Base-by-base conservation (phyloP, 2,329 filamentous ascomycete species). In the Colletotrichum spinosum region DNA sequence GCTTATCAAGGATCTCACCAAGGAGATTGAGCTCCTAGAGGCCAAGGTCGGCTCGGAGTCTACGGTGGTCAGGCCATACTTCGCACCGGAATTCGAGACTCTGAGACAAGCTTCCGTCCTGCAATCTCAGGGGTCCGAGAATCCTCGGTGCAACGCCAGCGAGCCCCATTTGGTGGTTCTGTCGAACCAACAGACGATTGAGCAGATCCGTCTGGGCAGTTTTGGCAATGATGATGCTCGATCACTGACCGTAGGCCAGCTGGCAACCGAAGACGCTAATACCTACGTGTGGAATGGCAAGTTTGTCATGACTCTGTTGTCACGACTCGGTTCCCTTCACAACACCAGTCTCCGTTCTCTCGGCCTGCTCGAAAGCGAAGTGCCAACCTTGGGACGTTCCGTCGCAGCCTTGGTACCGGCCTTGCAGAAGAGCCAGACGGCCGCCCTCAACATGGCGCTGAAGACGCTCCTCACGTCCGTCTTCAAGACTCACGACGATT, bases 281-380 rank as follows among this genome's bases (percentile, higher is more conserved):
- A 44, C 65, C 8, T 51, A 76, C 42, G 68, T 72, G 6, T 81
- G 80, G 79, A 74, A 81, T 55, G 80, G 80, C 15, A 78, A 76
- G 55, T 73, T 82, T 49, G 67, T 75, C 3, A 68, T 72, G 13
- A 83, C 83, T 1, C 72, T 92, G 4, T 78, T 92, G 69, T 78
- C 80, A 12, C 88, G 84, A 69, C 76, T 91, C 51, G 79, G 84
- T 55, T 77, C 75, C 2, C 75, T 89, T 15, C 77, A 78, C 11
- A 79, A 83, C 33, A 86, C 89, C 0, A 85, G 80, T 50, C 78
- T 93, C 44, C 83, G 83, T 50, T 86, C 88, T 46, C 78, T 93
- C 52, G 82, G 85, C 49, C 81, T 90, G 15, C 80, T 93, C 0
- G 88, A 92, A 74, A 79, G 82, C 1, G 91, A 93, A 72, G 77